A percentile compares a stretch with the other conserved stretches of the same genome.
Conservation (phyloP, 75 land plant species). For the Picea sitchensis region DNA sequence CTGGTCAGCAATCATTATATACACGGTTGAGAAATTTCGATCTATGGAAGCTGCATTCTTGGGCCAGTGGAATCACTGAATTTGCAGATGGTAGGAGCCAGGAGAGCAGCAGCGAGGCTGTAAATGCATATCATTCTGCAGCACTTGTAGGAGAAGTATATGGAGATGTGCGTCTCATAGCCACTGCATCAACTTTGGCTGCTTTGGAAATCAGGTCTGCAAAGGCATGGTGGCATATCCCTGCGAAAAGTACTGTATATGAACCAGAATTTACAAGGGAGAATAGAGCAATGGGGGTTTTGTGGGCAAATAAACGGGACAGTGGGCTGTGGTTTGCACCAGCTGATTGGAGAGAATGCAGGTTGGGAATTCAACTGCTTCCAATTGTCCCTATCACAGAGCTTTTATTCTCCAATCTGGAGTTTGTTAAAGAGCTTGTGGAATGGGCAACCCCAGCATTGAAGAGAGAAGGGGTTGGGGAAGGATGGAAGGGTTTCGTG, state of each 20-base stretch:
- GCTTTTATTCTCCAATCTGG: conserved; percentile 54
- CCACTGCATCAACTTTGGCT: conserved; percentile 54
- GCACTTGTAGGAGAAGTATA: conserved; percentile 73
- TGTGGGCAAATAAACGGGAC: conserved; percentile 92
- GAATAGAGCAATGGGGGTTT: conserved; percentile 72
- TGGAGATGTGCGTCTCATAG: conserved; percentile 58
- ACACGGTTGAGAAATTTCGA: conserved; percentile 81
- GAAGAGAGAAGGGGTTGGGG: conserved; percentile 53
- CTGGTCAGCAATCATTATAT: background rate
- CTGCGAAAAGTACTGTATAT: conserved; percentile 41
- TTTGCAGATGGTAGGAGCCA: conserved; percentile 93
- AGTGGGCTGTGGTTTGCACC: conserved; percentile 93
- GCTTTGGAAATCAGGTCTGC: conserved; percentile 66
- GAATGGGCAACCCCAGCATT: conserved; percentile 65
- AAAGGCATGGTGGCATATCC: conserved; percentile 76
- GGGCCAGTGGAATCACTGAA: conserved; percentile 91
- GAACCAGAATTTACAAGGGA: conserved; percentile 53
- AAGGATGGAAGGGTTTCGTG: conserved; percentile 92
- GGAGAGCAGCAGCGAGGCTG: conserved; percentile 93
- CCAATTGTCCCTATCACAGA: conserved; percentile 82
- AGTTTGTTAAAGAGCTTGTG: conserved; percentile 60
- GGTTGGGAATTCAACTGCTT: conserved; percentile 85
- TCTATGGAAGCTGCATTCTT: conserved; percentile 82
- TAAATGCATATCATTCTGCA: conserved; percentile 87
- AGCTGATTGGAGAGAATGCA: conserved; percentile 65